Percentiles rank a stretch among this genome's conserved stretches.
These are phyloP conservation scores for Seiridium cupressi DNA, from an alignment of 2,329 filamentous ascomycete species.

Conservation along the genomic window DNA sequence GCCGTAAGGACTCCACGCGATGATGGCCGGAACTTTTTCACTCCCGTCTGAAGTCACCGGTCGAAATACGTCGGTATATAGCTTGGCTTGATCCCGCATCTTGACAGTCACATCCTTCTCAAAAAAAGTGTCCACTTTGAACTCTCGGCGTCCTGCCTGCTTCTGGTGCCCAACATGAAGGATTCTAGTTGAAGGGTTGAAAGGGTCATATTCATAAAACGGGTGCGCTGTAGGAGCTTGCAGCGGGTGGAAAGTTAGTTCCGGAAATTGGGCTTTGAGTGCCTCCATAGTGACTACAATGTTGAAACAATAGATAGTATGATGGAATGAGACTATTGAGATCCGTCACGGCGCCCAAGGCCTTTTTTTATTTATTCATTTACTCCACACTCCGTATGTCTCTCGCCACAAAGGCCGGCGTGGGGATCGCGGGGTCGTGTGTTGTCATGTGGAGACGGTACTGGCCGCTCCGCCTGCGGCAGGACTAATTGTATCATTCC, in stretches of 20 bases:
- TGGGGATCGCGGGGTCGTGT: too few relatives aligned
- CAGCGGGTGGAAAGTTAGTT: background rate
- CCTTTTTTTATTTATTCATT: too few relatives aligned
- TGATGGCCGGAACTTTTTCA: slow-evolving; percentile 22
- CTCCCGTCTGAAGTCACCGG: slow-evolving; percentile 9
- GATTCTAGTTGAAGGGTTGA: background rate
- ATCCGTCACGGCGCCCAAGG: too few relatives aligned
- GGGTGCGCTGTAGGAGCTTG: background rate
- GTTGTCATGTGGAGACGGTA: too few relatives aligned
- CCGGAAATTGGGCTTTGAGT: background rate
- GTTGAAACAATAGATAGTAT: too few relatives aligned
- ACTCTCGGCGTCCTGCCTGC: background rate
- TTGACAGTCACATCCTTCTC: slow-evolving; percentile 22
- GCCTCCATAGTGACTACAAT: background rate
- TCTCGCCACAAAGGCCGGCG: too few relatives aligned
- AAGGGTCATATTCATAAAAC: background rate
- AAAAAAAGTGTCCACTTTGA: background rate
- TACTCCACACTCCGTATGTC: too few relatives aligned
- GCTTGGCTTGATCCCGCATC: slow-evolving; percentile 23
- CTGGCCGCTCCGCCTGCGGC: too few relatives aligned
- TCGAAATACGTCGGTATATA: slow-evolving; percentile 24
- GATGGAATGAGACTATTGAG: too few relatives aligned
- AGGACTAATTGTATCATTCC: too few relatives aligned
- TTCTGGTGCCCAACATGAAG: background rate
- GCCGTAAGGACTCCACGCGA: slow-evolving; percentile 25